Percentiles rank a stretch among this genome's conserved stretches.
Evolutionary conservation across 2,329 filamentous ascomycete species (phyloP).

Genomic region (Sporothrix curviconia): DNA sequence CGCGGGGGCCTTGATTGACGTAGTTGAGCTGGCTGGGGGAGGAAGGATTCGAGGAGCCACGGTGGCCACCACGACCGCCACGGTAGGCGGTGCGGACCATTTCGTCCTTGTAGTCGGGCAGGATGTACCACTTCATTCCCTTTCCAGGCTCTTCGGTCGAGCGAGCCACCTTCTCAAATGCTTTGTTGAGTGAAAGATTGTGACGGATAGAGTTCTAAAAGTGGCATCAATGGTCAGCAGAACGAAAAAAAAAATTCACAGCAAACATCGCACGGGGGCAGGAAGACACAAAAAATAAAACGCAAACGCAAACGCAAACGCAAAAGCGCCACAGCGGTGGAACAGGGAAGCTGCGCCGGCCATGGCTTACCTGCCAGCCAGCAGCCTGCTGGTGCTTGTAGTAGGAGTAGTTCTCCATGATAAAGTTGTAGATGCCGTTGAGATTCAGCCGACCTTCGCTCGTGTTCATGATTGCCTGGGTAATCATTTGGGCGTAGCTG

Average conservation of each 20-base stretch:
- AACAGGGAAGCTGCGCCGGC: background rate
- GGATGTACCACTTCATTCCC: slow-evolving; percentile 98
- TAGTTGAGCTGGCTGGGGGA: slow-evolving; percentile 57
- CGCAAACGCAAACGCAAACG: background rate
- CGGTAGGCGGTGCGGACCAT: slow-evolving; percentile 69
- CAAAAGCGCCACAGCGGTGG: background rate
- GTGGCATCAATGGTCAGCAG: slow-evolving; percentile 29
- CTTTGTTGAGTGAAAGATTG: slow-evolving; percentile 90
- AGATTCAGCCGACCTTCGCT: slow-evolving; percentile 83
- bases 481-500: slow-evolving; percentile 95
- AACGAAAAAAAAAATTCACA: background rate
- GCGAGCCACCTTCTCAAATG: slow-evolving; percentile 87
- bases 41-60: slow-evolving; percentile 64
- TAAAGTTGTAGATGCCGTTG: slow-evolving; percentile 88
- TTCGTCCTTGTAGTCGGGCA: slow-evolving; percentile 75
- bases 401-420: slow-evolving; percentile 85
- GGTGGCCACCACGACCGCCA: slow-evolving; percentile 56
- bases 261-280: too few relatives aligned
- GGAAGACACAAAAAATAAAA: background rate
- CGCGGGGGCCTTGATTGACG: slow-evolving; percentile 52
- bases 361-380: slow-evolving; percentile 75
- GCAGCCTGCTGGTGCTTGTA: slow-evolving; percentile 71
- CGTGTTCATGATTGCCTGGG: slow-evolving; percentile 85
- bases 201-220: slow-evolving; percentile 82
- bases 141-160: slow-evolving; percentile 94